Percentiles rank a stretch among this genome's conserved stretches.
Conservation (phyloP, 495 filamentous ascomycete genomes). For the Podospora anserina region DNA sequence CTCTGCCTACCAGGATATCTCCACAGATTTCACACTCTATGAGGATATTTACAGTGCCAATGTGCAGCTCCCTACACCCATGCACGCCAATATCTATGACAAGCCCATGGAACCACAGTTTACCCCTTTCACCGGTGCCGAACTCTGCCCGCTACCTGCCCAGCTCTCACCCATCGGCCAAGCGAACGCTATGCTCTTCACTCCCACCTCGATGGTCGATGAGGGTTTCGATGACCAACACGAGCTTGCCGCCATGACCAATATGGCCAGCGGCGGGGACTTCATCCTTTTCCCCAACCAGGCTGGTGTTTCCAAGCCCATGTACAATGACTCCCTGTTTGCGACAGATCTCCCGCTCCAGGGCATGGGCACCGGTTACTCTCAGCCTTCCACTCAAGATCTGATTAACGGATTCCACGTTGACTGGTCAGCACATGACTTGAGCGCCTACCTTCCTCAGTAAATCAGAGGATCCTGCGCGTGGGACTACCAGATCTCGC, state of each 20-base stretch:
- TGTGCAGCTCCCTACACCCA: conserved; percentile 41
- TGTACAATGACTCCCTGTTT: conserved; percentile 38
- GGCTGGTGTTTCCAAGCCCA: conserved; percentile 29
- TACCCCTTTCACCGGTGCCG: conserved; percentile 30
- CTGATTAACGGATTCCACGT: conserved; percentile 34
- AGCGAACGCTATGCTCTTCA: conserved; percentile 61
- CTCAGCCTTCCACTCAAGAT: conserved; percentile 44
- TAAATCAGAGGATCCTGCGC: conserved; percentile 11
- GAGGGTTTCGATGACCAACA: conserved; percentile 49
- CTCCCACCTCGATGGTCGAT: conserved; percentile 52
- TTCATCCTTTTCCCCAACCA: conserved; percentile 34
- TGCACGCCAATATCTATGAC: conserved; percentile 34
- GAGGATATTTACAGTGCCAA: conserved; percentile 57
- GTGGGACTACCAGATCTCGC: not conserved
- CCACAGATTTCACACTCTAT: conserved; percentile 44
- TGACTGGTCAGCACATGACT: conserved; percentile 43
- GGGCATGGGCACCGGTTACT: conserved; percentile 38
- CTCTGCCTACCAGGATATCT: conserved; percentile 46
- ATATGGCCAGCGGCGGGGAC: conserved; percentile 25
- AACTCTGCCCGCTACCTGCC: conserved; percentile 39
- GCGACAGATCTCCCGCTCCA: conserved; percentile 31
- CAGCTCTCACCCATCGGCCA: conserved; percentile 63
- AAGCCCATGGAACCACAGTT: conserved; percentile 41
- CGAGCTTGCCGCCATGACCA: conserved; percentile 26
- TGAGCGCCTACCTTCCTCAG: conserved; percentile 29